Evolutionary conservation across 2,329 filamentous ascomycete genomes (phyloP).

Genomic region (Aureobasidium sp.): DNA sequence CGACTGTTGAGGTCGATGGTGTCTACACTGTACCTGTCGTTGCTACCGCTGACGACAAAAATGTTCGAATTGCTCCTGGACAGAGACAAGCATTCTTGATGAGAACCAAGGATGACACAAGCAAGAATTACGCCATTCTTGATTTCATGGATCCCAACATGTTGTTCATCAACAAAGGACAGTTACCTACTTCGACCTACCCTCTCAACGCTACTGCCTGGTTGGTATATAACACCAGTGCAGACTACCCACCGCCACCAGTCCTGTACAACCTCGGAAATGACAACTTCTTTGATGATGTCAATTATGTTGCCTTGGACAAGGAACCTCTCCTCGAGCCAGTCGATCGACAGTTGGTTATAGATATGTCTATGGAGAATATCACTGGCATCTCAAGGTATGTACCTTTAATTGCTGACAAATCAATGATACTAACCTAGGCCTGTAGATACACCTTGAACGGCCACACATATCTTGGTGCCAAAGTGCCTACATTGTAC

Average conservation of each 20-base stretch:
- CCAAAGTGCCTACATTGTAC: constrained; percentile 75
- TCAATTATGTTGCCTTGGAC: constrained; percentile 62
- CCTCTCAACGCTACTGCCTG: constrained; percentile 56
- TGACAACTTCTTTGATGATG: constrained; percentile 67
- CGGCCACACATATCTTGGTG: constrained; percentile 65
- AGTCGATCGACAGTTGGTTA: constrained; percentile 55
- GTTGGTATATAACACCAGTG: constrained; percentile 48
- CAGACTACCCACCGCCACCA: constrained; percentile 33
- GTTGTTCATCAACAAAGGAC: constrained; percentile 47
- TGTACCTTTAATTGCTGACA: constrained; percentile 31
- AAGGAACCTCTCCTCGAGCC: constrained; percentile 52
- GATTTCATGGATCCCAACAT: constrained; percentile 57
- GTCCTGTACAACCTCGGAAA: constrained; percentile 50
- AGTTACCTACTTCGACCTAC: constrained; percentile 41
- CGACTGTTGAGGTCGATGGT: constrained; percentile 65
- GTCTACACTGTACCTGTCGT: constrained; percentile 55
- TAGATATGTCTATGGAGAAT: constrained; percentile 43
- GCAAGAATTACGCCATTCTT: constrained; percentile 55
- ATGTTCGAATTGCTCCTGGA: constrained; percentile 54
- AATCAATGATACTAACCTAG: background rate
- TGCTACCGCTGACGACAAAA: constrained; percentile 46
- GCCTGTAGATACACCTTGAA: constrained; percentile 43
- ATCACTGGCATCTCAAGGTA: constrained; percentile 58
- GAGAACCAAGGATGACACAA: constrained; percentile 50
- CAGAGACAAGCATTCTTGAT: constrained; percentile 66